phyloP scores from a whole-genome alignment of 805 yeast species.

The Schwanniomyces occidentalis region DNA sequence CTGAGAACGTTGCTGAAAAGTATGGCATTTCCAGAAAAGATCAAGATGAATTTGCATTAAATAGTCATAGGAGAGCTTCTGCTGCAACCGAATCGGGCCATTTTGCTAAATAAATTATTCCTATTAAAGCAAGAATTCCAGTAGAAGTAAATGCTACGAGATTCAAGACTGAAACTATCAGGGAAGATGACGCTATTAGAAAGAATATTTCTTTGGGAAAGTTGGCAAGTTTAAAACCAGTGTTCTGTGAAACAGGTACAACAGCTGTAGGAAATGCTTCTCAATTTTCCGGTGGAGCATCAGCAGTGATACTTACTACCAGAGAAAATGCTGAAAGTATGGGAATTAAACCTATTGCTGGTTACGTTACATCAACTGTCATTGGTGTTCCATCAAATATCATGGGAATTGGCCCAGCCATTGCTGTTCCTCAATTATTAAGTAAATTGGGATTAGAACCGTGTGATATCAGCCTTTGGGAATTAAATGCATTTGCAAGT shows the following conservation, averaged over 20 bases:
- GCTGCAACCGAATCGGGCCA: conserved; percentile 23
- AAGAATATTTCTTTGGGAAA: conserved; percentile 23
- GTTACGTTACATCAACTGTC: conserved; percentile 28
- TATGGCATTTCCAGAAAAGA: conserved; percentile 24
- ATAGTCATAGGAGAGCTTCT: conserved; percentile 24
- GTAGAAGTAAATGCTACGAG: conserved; percentile 9
- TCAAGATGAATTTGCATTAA: conserved; percentile 25
- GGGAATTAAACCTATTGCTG: conserved; percentile 31
- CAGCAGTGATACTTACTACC: conserved; percentile 33
- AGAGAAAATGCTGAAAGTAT: conserved; percentile 32
- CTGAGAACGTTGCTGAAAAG: conserved; percentile 25
- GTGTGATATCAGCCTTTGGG: conserved; percentile 29
- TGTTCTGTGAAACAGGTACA: conserved; percentile 26
- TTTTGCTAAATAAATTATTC: conserved; percentile 21
- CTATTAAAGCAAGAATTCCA: conserved; percentile 13
- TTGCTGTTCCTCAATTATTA: conserved; percentile 28
- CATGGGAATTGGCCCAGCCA: conserved; percentile 39
- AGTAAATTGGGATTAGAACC: conserved; percentile 21
- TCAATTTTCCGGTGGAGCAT: conserved; percentile 38
- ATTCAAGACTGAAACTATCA: conserved; percentile 9
- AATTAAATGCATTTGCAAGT: conserved; percentile 38
- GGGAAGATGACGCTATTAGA: conserved; percentile 33
- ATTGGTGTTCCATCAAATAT: conserved; percentile 35
- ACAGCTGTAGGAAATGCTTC: conserved; percentile 41
- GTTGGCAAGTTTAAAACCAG: conserved; percentile 30